Percentiles rank a stretch among this genome's conserved stretches.
Conservation (phyloP, 169 alveolate species). For the Eimeria brunetti region DNA sequence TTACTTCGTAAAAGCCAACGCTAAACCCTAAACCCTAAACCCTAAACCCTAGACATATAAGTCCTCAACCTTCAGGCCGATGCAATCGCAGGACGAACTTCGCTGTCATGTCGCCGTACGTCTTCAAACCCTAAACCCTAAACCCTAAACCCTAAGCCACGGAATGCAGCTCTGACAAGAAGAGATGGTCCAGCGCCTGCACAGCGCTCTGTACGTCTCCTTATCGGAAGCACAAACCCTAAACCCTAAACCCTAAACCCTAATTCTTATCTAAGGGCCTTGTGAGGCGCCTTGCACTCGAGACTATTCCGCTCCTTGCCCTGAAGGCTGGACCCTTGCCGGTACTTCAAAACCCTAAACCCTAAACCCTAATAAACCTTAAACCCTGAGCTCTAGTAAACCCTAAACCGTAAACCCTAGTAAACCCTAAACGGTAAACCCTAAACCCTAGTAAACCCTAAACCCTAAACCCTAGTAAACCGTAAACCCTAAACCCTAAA, state of each 20-base stretch:
- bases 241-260: conserved; percentile 8
- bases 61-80: not conserved
- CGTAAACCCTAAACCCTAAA: no score
- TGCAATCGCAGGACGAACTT: conserved; percentile 82
- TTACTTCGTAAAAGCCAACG: no score
- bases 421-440: no score
- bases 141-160: conserved; percentile 8
- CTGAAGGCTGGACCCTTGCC: conserved; percentile 4
- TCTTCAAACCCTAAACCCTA: conserved; percentile 24
- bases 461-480: no score
- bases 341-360: not conserved
- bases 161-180: conserved; percentile 18
- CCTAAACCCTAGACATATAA: not conserved
- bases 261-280: not conserved
- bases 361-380: no score
- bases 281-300: conserved; percentile 32
- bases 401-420: no score
- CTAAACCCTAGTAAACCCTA: no score
- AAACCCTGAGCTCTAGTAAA: no score
- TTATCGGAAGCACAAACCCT: not conserved
- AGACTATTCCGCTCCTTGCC: conserved; percentile 25
- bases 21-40: not conserved
- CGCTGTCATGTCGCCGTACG: conserved; percentile 84
- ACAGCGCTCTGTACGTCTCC: not conserved
- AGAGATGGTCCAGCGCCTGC: conserved; percentile 17